These are phyloP conservation scores for Graphilbum ipis-grandicollis DNA, from an alignment of 2,329 filamentous ascomycete genomes.

Conservation along the genomic window DNA sequence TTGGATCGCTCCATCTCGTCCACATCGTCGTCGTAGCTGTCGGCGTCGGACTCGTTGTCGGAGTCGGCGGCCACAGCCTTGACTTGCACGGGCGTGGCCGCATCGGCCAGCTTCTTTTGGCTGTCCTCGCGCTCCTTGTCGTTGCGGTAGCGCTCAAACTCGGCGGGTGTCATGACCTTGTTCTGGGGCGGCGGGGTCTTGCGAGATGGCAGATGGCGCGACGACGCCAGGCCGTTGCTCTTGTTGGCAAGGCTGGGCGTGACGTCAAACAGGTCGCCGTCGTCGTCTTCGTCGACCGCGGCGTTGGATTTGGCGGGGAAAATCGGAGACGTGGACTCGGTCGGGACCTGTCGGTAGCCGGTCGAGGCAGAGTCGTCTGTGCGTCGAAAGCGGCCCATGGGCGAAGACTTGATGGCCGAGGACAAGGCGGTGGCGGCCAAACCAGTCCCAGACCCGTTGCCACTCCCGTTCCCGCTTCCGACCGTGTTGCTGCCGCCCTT, in stretches of 20 bases:
- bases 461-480: no score
- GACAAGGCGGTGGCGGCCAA: constrained; percentile 12
- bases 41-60: constrained; percentile 43
- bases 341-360: constrained; percentile 14
- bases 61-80: constrained; percentile 21
- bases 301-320: constrained; percentile 24
- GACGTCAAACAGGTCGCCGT: constrained; percentile 39
- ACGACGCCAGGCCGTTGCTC: constrained; percentile 18
- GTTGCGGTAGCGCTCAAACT: constrained; percentile 68
- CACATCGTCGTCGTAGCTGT: constrained; percentile 52
- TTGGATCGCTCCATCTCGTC: constrained; percentile 64
- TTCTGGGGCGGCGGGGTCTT: constrained; percentile 29
- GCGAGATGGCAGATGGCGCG: constrained; percentile 15
- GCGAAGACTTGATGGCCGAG: constrained; percentile 3
- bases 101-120: no score
- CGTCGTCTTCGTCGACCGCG: constrained; percentile 19
- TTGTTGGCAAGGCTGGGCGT: constrained; percentile 18
- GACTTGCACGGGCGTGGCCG: no score
- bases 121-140: constrained; percentile 49
- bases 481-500: no score
- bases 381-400: constrained; percentile 17
- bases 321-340: constrained; percentile 16
- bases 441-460: no score
- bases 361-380: constrained; percentile 19
- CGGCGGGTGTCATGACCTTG: constrained; percentile 79